Percentiles rank a stretch among this genome's conserved stretches.
Conservation (phyloP, 2,329 filamentous ascomycete species). For the Fusarium humuli region DNA sequence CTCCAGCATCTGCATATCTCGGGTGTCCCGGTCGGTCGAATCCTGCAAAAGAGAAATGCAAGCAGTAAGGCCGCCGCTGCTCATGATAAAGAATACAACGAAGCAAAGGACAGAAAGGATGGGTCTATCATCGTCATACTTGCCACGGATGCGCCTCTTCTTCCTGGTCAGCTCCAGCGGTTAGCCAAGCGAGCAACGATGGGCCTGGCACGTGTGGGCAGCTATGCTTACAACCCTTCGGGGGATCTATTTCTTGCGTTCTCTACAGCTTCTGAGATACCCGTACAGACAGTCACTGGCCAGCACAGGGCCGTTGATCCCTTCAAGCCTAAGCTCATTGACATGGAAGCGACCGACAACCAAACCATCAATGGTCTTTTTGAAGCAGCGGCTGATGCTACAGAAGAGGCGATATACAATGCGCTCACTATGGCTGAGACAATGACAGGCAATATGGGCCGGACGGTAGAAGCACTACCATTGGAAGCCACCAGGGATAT, state of each 20-base stretch:
- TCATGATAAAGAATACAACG: conserved; percentile 8
- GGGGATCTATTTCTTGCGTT: conserved; percentile 74
- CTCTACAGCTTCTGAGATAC: conserved; percentile 65
- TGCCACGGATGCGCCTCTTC: conserved; percentile 70
- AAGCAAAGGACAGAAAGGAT: conserved; percentile 64
- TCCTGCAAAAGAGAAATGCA: conserved; percentile 59
- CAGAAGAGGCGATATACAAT: conserved; percentile 75
- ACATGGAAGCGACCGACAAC: conserved; percentile 57
- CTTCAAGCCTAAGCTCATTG: conserved; percentile 52
- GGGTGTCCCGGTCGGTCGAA: conserved; percentile 68
- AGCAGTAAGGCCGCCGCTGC: conserved; percentile 22
- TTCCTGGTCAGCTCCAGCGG: conserved; percentile 66
- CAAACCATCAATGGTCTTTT: conserved; percentile 71
- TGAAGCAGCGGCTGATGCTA: conserved; percentile 70
- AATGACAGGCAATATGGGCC: conserved; percentile 65
- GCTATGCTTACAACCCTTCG: conserved; percentile 68
- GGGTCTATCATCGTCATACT: conserved; percentile 71
- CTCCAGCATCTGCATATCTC: conserved; percentile 66
- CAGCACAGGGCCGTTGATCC: conserved; percentile 54
- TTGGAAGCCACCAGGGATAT: neutral
- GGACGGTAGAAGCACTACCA: conserved; percentile 57
- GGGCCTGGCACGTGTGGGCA: conserved; percentile 68
- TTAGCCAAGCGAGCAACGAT: conserved; percentile 69
- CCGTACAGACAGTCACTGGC: conserved; percentile 52
- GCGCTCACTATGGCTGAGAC: conserved; percentile 70